Evolutionary conservation across 176 grass and related monocot genomes (phyloP).

Genomic region (Elaeis guineensis): DNA sequence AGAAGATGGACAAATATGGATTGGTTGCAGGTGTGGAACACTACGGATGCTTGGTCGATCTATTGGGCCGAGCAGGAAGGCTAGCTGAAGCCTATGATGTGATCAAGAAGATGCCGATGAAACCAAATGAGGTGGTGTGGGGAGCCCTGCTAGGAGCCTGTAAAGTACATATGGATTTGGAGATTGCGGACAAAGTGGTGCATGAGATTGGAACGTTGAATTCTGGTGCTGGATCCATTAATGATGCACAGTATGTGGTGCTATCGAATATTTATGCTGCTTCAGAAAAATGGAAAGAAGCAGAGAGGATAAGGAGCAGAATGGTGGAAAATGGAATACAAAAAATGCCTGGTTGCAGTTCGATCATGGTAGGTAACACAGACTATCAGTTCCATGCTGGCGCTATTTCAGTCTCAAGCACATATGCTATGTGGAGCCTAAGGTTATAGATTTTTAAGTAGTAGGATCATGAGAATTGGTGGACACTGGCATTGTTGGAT

Average conservation of each 20-base stretch:
- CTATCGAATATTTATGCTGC: slow-evolving; percentile 56
- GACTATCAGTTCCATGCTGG: slow-evolving; percentile 13
- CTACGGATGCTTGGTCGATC: slow-evolving; percentile 55
- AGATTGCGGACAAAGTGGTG: slow-evolving; percentile 30
- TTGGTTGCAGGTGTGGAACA: slow-evolving; percentile 40
- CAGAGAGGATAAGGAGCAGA: slow-evolving; percentile 39
- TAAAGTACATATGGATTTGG: slow-evolving; percentile 27
- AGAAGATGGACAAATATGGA: slow-evolving; percentile 33
- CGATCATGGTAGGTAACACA: slow-evolving; percentile 32
- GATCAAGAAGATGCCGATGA: slow-evolving; percentile 43
- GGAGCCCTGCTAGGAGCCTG: slow-evolving; percentile 60
- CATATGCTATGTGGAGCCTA: too few relatives aligned
- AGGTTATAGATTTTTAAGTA: too few relatives aligned
- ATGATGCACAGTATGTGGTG: slow-evolving; percentile 46
- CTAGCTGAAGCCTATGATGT: slow-evolving; percentile 41
- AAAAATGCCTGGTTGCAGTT: slow-evolving; percentile 59
- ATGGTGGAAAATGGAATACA: slow-evolving; percentile 39
- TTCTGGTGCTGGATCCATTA: slow-evolving; percentile 11
- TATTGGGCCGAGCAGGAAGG: slow-evolving; percentile 49
- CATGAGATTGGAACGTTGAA: slow-evolving; percentile 23
- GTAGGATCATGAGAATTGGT: too few relatives aligned
- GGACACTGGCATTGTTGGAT: too few relatives aligned
- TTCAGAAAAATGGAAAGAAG: slow-evolving; percentile 50
- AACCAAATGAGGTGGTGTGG: slow-evolving; percentile 61
- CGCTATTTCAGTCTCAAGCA: not conserved